A percentile compares a stretch with the other conserved stretches of the same genome.
These are phyloP conservation scores for Botryosphaeria dothidea DNA, from an alignment of 2,329 filamentous ascomycete genomes.

Conservation along the genomic window DNA sequence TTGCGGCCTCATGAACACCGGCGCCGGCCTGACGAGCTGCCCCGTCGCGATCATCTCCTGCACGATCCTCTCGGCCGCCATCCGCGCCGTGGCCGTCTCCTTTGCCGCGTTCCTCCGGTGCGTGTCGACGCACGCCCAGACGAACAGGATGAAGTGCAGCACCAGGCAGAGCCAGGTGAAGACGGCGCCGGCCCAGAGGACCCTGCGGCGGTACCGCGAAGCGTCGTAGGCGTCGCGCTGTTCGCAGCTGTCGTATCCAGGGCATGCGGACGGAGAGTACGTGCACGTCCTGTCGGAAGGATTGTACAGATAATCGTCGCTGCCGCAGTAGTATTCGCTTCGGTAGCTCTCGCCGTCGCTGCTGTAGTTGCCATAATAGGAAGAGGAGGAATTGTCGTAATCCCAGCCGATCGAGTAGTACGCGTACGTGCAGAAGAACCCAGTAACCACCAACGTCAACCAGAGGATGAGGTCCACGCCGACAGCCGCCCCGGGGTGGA, in stretches of 20 bases:
- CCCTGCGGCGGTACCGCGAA: conserved; percentile 22
- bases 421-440: conserved; percentile 27
- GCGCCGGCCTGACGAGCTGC: conserved; percentile 3
- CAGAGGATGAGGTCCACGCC: conserved; percentile 38
- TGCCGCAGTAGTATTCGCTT: conserved; percentile 11
- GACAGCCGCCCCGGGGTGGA: conserved; percentile 38
- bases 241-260: conserved; percentile 29
- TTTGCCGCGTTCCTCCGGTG: conserved; percentile 24
- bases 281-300: background rate
- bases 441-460: conserved; percentile 34
- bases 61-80: conserved; percentile 4
- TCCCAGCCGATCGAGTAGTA: conserved; percentile 21
- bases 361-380: conserved; percentile 25
- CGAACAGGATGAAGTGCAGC: conserved; percentile 37
- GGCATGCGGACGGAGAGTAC: background rate
- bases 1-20: background rate
- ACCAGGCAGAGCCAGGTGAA: conserved; percentile 33
- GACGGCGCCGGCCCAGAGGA: conserved; percentile 29
- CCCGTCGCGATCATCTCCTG: conserved; percentile 6
- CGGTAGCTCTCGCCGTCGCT: conserved; percentile 24
- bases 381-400: background rate
- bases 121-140: conserved; percentile 42
- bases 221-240: conserved; percentile 32
- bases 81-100: background rate
- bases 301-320: background rate